Evolutionary conservation across 345 rosid genomes (phyloP), one percentile per base, ranked within the genome.

Genomic region (Fremontodendron californicum): DNA sequence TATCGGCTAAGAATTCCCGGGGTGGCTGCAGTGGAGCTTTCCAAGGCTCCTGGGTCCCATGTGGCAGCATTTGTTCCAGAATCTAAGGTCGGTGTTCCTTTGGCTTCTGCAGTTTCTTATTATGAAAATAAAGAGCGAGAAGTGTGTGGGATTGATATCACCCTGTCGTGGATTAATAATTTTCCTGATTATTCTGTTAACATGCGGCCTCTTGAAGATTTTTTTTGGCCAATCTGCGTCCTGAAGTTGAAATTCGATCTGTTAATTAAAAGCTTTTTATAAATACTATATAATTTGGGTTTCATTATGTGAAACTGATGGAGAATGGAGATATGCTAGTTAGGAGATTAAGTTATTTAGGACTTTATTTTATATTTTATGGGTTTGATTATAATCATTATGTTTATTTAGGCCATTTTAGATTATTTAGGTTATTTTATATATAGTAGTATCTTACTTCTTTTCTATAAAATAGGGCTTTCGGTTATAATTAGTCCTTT

Each of bases 51-150:
- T 43, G 98, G 95, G 33, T 88, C 94, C 40, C 90, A 94, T 77
- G 84, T 94, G 75, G 98, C 93, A 42, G 91, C 87, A 63, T 94
- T 86, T 90, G 91, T 94, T 82, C 95, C 97, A 10, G 98, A 94
- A 82, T 86, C 92, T 10, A 93, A 94, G 98, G 98, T 94, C 40
- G 42, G 82, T 71, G 19, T 62, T 78, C 51, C 61, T 4, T 70
- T 29, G 27, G 18, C 55, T 66, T 40, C 16, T 9, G 46, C 64
- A 33, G 15, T 9, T 80, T 49, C 29, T 52, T 29, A 27, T 57
- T 9, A 23, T 57, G 31, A 23, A 25, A 52, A 23, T 9, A 21
- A 55, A 25, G 16, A 25, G 1, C 62, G 35, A 25, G 35, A 4
- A 57, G 31, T 11, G 16, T 58, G 15, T 4, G 35, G 58, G 18